A percentile compares a stretch with the other conserved stretches of the same genome.
Conservation (phyloP, 2,329 filamentous ascomycete genomes). For the Alternaria gansuensis region DNA sequence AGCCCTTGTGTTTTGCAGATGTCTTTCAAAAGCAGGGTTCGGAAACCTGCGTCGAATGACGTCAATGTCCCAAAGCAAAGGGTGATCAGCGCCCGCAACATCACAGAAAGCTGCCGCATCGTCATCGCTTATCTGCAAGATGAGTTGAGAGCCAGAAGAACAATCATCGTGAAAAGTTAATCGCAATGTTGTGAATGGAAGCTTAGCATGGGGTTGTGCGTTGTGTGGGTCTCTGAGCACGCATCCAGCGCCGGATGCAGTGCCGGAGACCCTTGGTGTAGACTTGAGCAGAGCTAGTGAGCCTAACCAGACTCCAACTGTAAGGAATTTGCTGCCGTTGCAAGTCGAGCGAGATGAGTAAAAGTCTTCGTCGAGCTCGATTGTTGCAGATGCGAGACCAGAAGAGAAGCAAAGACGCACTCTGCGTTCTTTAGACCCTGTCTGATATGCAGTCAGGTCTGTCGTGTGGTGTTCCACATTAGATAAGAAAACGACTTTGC, state of each 20-base stretch:
- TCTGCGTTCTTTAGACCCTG: neutral
- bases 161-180: constrained; percentile 4
- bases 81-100: constrained; percentile 18
- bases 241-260: constrained; percentile 8
- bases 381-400: neutral
- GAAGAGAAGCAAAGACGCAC: neutral
- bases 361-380: neutral
- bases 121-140: constrained; percentile 12
- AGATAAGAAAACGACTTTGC: neutral
- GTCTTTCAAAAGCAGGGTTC: constrained; percentile 17
- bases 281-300: constrained; percentile 29
- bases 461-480: neutral
- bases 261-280: constrained; percentile 21
- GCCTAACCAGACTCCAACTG: constrained; percentile 28
- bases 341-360: neutral
- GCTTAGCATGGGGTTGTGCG: constrained; percentile 9
- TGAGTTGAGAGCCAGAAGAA: neutral
- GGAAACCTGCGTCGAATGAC: constrained; percentile 25
- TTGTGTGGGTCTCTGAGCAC: constrained; percentile 27
- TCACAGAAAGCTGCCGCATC: constrained; percentile 15
- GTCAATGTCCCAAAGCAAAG: constrained; percentile 21
- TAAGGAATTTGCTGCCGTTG: constrained; percentile 3
- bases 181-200: neutral
- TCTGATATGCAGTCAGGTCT: neutral
- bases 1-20: constrained; percentile 1